Evolutionary conservation across 1,139 yeast genomes (phyloP), one percentile per base, ranked within the genome.

Genomic region (Pneumocystis oryctolagi): DNA sequence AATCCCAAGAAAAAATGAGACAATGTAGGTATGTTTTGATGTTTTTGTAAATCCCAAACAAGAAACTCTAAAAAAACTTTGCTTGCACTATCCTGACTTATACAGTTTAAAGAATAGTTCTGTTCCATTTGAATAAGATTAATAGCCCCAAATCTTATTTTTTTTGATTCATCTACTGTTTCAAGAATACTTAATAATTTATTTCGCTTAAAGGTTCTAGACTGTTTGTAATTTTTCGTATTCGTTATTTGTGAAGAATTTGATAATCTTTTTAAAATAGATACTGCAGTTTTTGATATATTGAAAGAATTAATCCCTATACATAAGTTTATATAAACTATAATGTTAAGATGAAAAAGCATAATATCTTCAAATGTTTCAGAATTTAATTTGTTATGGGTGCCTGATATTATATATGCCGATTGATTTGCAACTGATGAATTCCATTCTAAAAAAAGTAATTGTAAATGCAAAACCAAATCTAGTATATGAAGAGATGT

Each of bases 1-100:
- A 35, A 57, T 12, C 59, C 59, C 14, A 57, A 39, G 25, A 57
- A 57, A 39, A 57, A 57, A 57, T 57, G 59, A 9, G 59, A 57
- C 12, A 57, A 18, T 39, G 59, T 57, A 30, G 59, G 59, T 12
- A 20, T 57, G 2, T 28, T 39, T 39, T 39, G 40, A 18, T 57
- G 28, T 30, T 20, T 57, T 30, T 57, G 42, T 20, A 57, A 30
- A 57, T 35, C 42, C 40, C 59, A 39, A 20, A 25, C 35, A 57
- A 57, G 37, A 57, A 35, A 35, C 20, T 35, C 28, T 57, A 57
- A 30, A 35, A 57, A 57, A 30, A 20, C 2, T 25, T 31, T 25
- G 8, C 55, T 28, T 25, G 55, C 28, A 4, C n/a, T 25, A 12
- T 47, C 16, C 25, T 47, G 55, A 47, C 25, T 20, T 47, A 47